Percentiles rank a stretch among this genome's conserved stretches.
Evolutionary conservation across 1,139 yeast species (phyloP).

Genomic region (Yamadazyma sp.): DNA sequence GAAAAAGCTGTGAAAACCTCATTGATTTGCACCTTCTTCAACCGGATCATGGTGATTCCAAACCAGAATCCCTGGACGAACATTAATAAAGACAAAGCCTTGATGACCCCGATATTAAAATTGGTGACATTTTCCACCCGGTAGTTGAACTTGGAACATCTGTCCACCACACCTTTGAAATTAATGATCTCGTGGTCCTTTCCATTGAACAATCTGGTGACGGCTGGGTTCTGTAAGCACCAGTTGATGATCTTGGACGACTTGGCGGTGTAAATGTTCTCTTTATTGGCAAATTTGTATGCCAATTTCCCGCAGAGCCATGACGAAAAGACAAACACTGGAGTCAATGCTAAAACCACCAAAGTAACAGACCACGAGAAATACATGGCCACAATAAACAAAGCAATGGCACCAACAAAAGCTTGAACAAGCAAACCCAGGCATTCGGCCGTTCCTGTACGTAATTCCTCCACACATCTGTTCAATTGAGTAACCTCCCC

Average conservation of each 20-base stretch:
- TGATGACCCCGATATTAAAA: slow-evolving; percentile 57
- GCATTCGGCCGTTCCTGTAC: slow-evolving; percentile 69
- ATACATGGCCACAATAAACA: slow-evolving; percentile 66
- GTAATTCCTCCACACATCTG: slow-evolving; percentile 75
- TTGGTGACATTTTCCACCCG: slow-evolving; percentile 50
- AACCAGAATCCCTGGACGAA: slow-evolving; percentile 93
- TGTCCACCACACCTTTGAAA: slow-evolving; percentile 38
- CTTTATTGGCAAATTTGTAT: slow-evolving; percentile 49
- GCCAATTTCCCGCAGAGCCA: slow-evolving; percentile 52
- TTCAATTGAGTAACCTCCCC: slow-evolving; percentile 68
- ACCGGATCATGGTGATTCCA: slow-evolving; percentile 65
- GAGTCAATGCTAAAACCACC: slow-evolving; percentile 69
- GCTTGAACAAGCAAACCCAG: slow-evolving; percentile 58
- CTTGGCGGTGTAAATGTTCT: slow-evolving; percentile 54
- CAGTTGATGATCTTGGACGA: slow-evolving; percentile 70
- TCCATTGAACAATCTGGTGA: slow-evolving; percentile 65
- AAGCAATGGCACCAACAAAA: slow-evolving; percentile 50
- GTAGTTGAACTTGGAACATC: slow-evolving; percentile 50
- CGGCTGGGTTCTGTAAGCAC: slow-evolving; percentile 58
- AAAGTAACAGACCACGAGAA: slow-evolving; percentile 85
- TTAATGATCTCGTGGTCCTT: slow-evolving; percentile 49
- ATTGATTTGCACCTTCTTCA: slow-evolving; percentile 51
- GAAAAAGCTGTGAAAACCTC: slow-evolving; percentile 81
- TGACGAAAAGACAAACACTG: slow-evolving; percentile 57
- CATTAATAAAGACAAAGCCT: slow-evolving; percentile 62